Evolutionary conservation across 2,329 filamentous ascomycete genomes (phyloP).

Genomic region (Sclerotinia subarctica): DNA sequence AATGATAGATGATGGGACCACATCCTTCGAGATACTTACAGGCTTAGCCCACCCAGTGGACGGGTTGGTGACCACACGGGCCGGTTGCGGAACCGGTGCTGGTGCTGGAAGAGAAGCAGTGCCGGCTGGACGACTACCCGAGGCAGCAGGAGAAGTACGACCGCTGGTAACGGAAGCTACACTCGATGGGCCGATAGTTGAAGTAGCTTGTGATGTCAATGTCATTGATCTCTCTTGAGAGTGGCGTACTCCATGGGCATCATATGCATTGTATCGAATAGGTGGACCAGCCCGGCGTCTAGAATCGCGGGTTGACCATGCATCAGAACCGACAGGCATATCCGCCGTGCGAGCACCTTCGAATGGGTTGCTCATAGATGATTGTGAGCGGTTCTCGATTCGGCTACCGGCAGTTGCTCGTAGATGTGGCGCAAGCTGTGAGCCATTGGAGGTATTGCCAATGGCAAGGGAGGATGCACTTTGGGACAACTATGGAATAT

Average conservation of each 20-base stretch:
- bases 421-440: conserved; percentile 6
- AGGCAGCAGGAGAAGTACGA: too few species aligned
- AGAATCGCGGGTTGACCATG: conserved; percentile 22
- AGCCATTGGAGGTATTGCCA: background rate
- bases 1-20: background rate
- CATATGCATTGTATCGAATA: conserved; percentile 24
- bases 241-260: conserved; percentile 24
- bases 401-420: background rate
- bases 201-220: background rate
- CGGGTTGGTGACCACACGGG: background rate
- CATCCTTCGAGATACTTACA: background rate
- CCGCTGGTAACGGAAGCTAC: background rate
- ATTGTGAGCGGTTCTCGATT: conserved; percentile 12
- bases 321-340: background rate
- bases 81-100: background rate
- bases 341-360: conserved; percentile 21
- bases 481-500: background rate
- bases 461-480: background rate
- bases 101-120: background rate
- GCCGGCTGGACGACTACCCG: background rate
- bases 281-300: conserved; percentile 16
- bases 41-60: conserved; percentile 17
- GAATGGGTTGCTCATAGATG: conserved; percentile 29
- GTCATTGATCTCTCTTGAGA: background rate
- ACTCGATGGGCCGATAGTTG: background rate